Base-by-base conservation (phyloP, 495 filamentous ascomycete species). In the Neurospora sp. region DNA sequence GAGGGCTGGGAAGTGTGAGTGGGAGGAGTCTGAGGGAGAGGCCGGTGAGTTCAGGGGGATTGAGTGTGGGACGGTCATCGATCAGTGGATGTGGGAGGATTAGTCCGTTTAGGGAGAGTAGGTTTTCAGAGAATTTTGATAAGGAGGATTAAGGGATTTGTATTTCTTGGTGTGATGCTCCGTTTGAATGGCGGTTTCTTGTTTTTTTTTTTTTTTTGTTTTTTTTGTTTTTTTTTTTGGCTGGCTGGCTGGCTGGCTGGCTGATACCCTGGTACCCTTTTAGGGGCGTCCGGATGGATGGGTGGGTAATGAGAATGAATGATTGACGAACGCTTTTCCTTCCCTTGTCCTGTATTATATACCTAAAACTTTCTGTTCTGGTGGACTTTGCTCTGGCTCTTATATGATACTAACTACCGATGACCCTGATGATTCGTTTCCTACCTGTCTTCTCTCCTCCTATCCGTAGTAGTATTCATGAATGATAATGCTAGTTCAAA, bases 101-200 rank as follows among this genome's bases (percentile, higher is more conserved):
- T 13, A 88, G 85, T 70, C 85, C 85, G 15, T 77, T 75, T 11
- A 77, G 83, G 73, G 84, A 84, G 72, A 84, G 79, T 69, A 76
- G 80, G 74, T 84, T 83, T 66, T 79, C 76, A 69, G 81, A 84
- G 80, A 81, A 76, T 48, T 70, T 81, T 69, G 74, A 78, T 66
- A 34, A 66, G 31, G 54, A 66, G 54, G 54, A 5, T 3, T 48
- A 10, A 3, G 19, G 24, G 40, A 1, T 45, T 28, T 54, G n/a
- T 48, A n/a, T 28, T 54, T 54, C 2, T 5, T 11, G 1, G 24
- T 11, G 10, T 24, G 42, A 28, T 28, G 24, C 24, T 28, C 24
- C 2, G 24, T 28, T 28, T 28, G 24, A 28, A 28, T 28, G 24
- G 39, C 0, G 34, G 34, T 5, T 19, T 42, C 0, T 15, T 19